These are phyloP conservation scores for Coemansia sp. DNA, from an alignment of 192 early-diverging fungal species.

Conservation along the genomic window DNA sequence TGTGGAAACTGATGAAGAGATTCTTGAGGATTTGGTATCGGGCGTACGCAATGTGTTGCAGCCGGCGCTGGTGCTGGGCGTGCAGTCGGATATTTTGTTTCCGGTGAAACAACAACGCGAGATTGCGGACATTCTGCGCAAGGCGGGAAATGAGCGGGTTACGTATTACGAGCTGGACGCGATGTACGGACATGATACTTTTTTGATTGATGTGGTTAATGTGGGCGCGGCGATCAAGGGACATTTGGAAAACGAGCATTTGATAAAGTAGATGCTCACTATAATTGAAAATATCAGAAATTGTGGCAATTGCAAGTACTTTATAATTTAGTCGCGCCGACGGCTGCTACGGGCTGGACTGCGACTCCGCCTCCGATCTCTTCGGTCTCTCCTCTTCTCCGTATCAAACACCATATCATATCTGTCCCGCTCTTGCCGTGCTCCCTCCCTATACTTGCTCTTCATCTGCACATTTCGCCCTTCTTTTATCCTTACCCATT, in stretches of 20 bases:
- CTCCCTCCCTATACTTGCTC: slow-evolving; percentile 14
- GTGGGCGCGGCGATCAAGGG: slow-evolving; percentile 96
- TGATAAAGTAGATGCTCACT: too few relatives aligned
- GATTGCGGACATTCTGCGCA: slow-evolving; percentile 83
- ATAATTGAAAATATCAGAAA: too few relatives aligned
- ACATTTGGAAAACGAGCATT: slow-evolving; percentile 61
- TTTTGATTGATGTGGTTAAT: slow-evolving; percentile 85
- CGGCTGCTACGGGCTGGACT: slow-evolving; percentile 4
- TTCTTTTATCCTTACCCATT: slow-evolving; percentile 58
- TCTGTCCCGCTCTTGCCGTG: neutral
- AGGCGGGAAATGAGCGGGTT: slow-evolving; percentile 83
- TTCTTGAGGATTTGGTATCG: slow-evolving; percentile 61
- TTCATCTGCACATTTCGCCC: neutral
- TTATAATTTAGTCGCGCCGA: too few relatives aligned
- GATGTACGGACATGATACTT: slow-evolving; percentile 97
- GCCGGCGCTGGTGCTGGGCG: slow-evolving; percentile 89
- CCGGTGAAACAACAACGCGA: slow-evolving; percentile 95
- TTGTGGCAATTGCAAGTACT: too few relatives aligned
- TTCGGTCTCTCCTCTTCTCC: neutral
- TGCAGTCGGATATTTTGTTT: slow-evolving; percentile 95
- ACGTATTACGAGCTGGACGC: slow-evolving; percentile 98
- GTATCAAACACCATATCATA: slow-evolving; percentile 47
- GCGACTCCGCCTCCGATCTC: slow-evolving; percentile 5
- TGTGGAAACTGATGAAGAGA: slow-evolving; percentile 42
- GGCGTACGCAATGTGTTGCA: slow-evolving; percentile 61